Evolutionary conservation across 768 basidiomycete genomes (phyloP).

Genomic region (Filobasidium floriforme): DNA sequence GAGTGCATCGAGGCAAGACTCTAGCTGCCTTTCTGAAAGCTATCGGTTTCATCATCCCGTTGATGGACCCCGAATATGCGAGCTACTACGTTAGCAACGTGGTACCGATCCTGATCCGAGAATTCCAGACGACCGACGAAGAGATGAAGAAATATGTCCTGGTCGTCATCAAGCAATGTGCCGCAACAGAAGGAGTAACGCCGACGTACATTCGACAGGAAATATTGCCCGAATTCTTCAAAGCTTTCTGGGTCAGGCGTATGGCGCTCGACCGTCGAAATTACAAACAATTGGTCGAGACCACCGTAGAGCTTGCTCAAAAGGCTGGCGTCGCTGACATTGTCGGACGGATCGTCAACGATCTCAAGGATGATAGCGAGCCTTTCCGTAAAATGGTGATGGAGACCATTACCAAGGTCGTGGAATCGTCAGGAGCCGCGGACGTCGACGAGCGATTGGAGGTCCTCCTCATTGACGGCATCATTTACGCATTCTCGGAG

Average conservation of each 20-base stretch:
- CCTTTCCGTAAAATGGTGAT: conserved; percentile 90
- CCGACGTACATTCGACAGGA: conserved; percentile 93
- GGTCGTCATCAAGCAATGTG: conserved; percentile 98
- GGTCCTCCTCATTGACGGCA: conserved; percentile 88
- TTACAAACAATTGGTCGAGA: conserved; percentile 95
- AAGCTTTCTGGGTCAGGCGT: conserved; percentile 85
- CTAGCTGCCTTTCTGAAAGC: conserved; percentile 93
- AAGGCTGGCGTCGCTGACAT: conserved; percentile 96
- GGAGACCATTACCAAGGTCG: conserved; percentile 98
- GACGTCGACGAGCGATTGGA: conserved; percentile 96
- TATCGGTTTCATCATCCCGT: conserved; percentile 97
- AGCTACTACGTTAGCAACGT: conserved; percentile 95
- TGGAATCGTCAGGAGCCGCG: conserved; percentile 86
- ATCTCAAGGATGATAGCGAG: conserved; percentile 62
- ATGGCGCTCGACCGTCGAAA: conserved; percentile 97
- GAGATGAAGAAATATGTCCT: conserved; percentile 99
- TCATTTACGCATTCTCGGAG: conserved; percentile 99
- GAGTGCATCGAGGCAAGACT: conserved; percentile 89
- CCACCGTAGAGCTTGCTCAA: conserved; percentile 94
- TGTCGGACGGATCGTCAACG: conserved; percentile 77
- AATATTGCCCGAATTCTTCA: conserved; percentile 98
- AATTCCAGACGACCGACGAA: conserved; percentile 98
- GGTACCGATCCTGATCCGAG: conserved; percentile 56
- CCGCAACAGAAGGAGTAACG: conserved; percentile 95
- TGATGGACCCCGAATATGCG: conserved; percentile 99